phyloP scores from a whole-genome alignment of 345 rosid species.

The Cardamine resedifolia region DNA sequence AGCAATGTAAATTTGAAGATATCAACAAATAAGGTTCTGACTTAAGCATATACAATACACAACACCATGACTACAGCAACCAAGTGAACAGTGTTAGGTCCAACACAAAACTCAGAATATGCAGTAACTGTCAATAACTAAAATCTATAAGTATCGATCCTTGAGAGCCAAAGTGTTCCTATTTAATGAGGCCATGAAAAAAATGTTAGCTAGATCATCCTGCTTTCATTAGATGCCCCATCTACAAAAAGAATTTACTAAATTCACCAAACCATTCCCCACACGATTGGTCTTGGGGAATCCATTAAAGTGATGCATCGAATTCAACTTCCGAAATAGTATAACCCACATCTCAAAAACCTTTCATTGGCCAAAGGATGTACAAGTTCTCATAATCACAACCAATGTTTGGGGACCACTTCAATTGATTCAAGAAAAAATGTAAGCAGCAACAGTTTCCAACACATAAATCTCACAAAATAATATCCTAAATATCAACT shows the following conservation, averaged over 20 bases:
- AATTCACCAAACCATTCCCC: slow-evolving; percentile 21
- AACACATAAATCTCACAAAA: slow-evolving; percentile 24
- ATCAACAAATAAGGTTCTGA: neutral
- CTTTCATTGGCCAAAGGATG: slow-evolving; percentile 31
- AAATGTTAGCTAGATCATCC: neutral
- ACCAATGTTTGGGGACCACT: slow-evolving; percentile 35
- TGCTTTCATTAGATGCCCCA: neutral
- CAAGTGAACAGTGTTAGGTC: neutral
- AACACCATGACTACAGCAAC: neutral
- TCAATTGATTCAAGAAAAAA: slow-evolving; percentile 24
- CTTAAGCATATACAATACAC: slow-evolving; percentile 1
- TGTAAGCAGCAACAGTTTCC: slow-evolving; percentile 32
- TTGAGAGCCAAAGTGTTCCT: neutral
- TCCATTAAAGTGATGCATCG: slow-evolving; percentile 21
- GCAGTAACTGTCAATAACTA: neutral
- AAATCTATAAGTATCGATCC: neutral
- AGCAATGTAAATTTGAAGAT: slow-evolving; percentile 21
- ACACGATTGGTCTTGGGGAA: slow-evolving; percentile 23
- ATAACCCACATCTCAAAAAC: slow-evolving; percentile 33
- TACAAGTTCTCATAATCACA: slow-evolving; percentile 20
- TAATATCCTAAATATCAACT: slow-evolving; percentile 18
- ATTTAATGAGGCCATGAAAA: slow-evolving; percentile 10
- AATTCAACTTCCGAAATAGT: slow-evolving; percentile 27
- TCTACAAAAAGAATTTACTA: slow-evolving; percentile 19
- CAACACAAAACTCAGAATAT: neutral